Evolutionary conservation across 2,329 filamentous ascomycete genomes (phyloP), one percentile per base, ranked within the genome.

Genomic region (Chrysoporthe austroafricana): DNA sequence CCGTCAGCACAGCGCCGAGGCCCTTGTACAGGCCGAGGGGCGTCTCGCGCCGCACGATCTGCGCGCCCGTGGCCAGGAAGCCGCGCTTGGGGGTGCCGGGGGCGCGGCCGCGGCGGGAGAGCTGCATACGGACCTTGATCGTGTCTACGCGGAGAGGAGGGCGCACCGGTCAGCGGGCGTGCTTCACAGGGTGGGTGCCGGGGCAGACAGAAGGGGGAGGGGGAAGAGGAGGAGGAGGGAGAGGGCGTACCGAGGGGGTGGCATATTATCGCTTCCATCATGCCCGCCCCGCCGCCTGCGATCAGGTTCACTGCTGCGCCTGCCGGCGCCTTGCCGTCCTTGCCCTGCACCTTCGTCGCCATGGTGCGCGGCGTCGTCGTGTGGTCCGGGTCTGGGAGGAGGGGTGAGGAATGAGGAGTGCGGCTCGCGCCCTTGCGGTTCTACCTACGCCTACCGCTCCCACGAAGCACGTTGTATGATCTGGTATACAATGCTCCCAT

Each of bases 91-190:
- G 93, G 78, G 91, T 88, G 70, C 96, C 96, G 66, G 94, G 94
- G 69, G 89, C 87, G 73, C 91, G 88, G 62, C 92, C 93, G 78
- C 96, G 89, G 73, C 91, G 88, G 66, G 96, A 98, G 69, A 99
- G 90, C 83, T 99, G 96, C 96, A 99, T 99, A 74, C 96, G 94
- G 70, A 99, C 96, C 87, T 99, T 97, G 84, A 98, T 97, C 69
- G 94, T 97, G 80, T 97, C 93, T 92, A 72, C 21, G 26, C 34
- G 39, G 7, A 16, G 21, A 21, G 14, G 54, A 7, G 42, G 26
- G 14, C 9, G 6, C 48, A 58, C 39, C 44, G 71, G 69, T 73
- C 63, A 69, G 73, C 69, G 77, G 68, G 69, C 66, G 64, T 71
- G 71, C 26, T 26, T 26, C 26, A 26, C 26, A 14, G n/a, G 43